phyloP scores from a whole-genome alignment of 2,329 filamentous ascomycete species.

The Fusarium beomiforme region DNA sequence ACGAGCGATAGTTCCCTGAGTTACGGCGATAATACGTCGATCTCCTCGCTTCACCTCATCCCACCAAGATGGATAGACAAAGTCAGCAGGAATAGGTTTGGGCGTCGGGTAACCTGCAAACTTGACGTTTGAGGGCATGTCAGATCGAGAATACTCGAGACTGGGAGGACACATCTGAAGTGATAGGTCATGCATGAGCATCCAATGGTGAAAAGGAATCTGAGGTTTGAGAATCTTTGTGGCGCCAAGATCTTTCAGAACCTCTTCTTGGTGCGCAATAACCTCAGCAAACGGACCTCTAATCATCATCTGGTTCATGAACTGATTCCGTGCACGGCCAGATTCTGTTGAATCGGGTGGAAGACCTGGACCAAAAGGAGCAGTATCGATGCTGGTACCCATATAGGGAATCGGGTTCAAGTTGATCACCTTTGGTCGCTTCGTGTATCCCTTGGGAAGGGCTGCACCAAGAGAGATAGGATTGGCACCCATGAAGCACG shows the following conservation, averaged over 20 bases:
- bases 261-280: constrained; percentile 36
- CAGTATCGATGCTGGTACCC: constrained; percentile 50
- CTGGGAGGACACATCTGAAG: constrained; percentile 52
- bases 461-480: constrained; percentile 53
- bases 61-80: constrained; percentile 57
- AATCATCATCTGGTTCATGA: constrained; percentile 40
- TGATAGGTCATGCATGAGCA: constrained; percentile 45
- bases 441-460: constrained; percentile 50
- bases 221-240: constrained; percentile 29
- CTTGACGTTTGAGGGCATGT: constrained; percentile 51
- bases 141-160: constrained; percentile 52
- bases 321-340: constrained; percentile 48
- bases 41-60: constrained; percentile 48
- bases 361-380: constrained; percentile 51
- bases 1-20: constrained; percentile 57
- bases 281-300: constrained; percentile 36
- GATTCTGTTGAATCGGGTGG: constrained; percentile 51
- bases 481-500: constrained; percentile 49
- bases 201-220: constrained; percentile 43
- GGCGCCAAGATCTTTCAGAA: constrained; percentile 46
- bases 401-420: constrained; percentile 52
- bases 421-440: constrained; percentile 50
- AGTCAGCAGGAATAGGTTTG: constrained; percentile 42
- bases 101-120: constrained; percentile 56
- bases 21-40: constrained; percentile 56